phyloP scores from a whole-genome alignment of 768 basidiomycete species.

The Amanita pallidorosea region DNA sequence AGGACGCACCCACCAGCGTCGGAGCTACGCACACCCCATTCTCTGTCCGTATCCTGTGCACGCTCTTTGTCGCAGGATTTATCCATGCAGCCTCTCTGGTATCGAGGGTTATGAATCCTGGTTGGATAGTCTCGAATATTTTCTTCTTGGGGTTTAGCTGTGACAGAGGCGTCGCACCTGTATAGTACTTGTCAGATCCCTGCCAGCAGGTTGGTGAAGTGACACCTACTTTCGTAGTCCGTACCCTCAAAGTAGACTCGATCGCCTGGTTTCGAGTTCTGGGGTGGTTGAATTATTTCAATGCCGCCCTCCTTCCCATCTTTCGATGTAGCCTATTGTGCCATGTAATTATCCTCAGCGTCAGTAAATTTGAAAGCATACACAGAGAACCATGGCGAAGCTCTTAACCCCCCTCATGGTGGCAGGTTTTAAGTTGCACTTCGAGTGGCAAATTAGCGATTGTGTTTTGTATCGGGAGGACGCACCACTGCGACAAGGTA shows the following conservation, averaged over 20 bases:
- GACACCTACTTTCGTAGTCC: slow-evolving; percentile 63
- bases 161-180: slow-evolving; percentile 56
- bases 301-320: slow-evolving; percentile 85
- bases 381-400: slow-evolving; percentile 95
- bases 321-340: slow-evolving; percentile 71
- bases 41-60: slow-evolving; percentile 81
- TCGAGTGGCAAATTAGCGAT: slow-evolving; percentile 14
- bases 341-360: neutral
- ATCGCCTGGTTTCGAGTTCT: slow-evolving; percentile 81
- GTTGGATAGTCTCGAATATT: slow-evolving; percentile 95
- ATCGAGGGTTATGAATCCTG: slow-evolving; percentile 85
- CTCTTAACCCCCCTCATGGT: slow-evolving; percentile 97
- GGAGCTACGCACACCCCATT: slow-evolving; percentile 74
- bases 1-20: slow-evolving; percentile 79
- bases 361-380: slow-evolving; percentile 21
- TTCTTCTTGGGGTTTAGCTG: slow-evolving; percentile 99
- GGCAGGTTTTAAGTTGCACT: slow-evolving; percentile 91
- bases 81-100: slow-evolving; percentile 89
- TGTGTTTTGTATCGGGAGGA: neutral
- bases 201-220: neutral
- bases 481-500: slow-evolving; percentile 76
- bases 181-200: neutral
- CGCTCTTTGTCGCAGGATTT: slow-evolving; percentile 65
- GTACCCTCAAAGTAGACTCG: slow-evolving; percentile 91
- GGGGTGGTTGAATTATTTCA: slow-evolving; percentile 85